Base-by-base conservation (phyloP, 2,329 filamentous ascomycete genomes). In the Alternaria sp. region DNA sequence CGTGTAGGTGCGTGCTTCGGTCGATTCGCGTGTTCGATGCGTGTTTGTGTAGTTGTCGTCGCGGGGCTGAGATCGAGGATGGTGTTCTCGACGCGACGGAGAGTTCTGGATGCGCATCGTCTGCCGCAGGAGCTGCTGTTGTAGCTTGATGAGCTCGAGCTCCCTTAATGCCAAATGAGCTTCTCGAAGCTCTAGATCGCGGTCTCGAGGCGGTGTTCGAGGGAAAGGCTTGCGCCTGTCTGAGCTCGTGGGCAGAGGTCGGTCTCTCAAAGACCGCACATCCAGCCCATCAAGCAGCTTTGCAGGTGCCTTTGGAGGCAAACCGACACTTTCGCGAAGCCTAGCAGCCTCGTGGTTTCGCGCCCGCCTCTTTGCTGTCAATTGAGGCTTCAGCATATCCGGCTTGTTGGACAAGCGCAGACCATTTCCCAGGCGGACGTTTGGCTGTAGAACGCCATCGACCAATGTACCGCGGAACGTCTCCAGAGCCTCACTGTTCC, bases 381-480 rank as follows among this genome's bases (percentile, higher is more conserved):
- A 6, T n/a, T 45, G 36, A 12, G 55, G 55, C 28, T 56, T 62
- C 40, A 52, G 25, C 19, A 57, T 57, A 8, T 52, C 30, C 7
- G 55, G 47, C 5, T 62, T 61, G 19, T 26, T 32, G 6, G 56
- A 59, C 21, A 68, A 40, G 5, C 26, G 47, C 11, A 73, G 54
- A 9, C 66, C 65, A 45, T 71, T 71, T 9, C 61, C 59, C n/a
- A 69, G 54, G 23, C 66, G 65, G 10, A 70, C 66, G n/a, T 72
- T 72, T 6, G 68, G 68, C 30, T 73, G 70, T 40, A 75, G 49
- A 12, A 61, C 30, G 15, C 68, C 66, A 55, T 69, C 65, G 9
- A 71, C 26, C 19, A 73, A 43, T n/a, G 67, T 69, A 9, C 73
- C 70, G 10, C 70, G 67, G 32, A 72, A 73, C 2, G 57, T 65